These are phyloP conservation scores for Aleurites moluccanus DNA, from an alignment of 441 rosid species.

Conservation along the genomic window DNA sequence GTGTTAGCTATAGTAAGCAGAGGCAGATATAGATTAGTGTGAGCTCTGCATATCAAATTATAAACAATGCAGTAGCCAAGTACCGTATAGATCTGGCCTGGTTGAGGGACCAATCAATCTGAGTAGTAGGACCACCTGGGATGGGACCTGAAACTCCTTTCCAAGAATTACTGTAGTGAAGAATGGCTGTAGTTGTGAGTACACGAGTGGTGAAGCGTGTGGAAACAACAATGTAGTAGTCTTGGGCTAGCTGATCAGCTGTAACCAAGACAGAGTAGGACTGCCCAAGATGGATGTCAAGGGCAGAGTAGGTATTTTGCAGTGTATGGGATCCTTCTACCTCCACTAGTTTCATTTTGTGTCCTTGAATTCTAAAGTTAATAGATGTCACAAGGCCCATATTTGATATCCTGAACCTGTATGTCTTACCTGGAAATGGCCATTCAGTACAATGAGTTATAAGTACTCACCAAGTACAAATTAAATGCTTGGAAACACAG, in stretches of 20 bases:
- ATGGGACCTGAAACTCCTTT: conserved; percentile 59
- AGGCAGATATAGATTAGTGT: too few relatives aligned
- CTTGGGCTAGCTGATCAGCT: conserved; percentile 70
- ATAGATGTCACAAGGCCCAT: conserved; percentile 75
- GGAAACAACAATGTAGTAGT: conserved; percentile 80
- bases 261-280: conserved; percentile 74
- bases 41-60: background rate
- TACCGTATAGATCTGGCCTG: conserved; percentile 92
- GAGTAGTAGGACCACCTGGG: conserved; percentile 79
- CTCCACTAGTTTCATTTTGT: conserved; percentile 79
- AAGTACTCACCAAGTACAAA: background rate
- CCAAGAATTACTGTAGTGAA: conserved; percentile 73
- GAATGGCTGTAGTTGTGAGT: conserved; percentile 63
- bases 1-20: background rate
- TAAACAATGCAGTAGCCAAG: background rate
- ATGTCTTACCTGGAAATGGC: conserved; percentile 62
- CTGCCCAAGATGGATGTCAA: conserved; percentile 87
- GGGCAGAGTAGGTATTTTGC: conserved; percentile 60
- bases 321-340: conserved; percentile 92
- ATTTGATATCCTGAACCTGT: conserved; percentile 84
- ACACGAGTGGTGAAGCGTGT: conserved; percentile 67
- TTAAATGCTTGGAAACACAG: background rate
- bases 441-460: background rate
- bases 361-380: conserved; percentile 87
- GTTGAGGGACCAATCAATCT: conserved; percentile 72